A percentile compares a stretch with the other conserved stretches of the same genome.
These are phyloP conservation scores for Sarocladium strictum DNA, from an alignment of 2,329 filamentous ascomycete species.

Conservation along the genomic window DNA sequence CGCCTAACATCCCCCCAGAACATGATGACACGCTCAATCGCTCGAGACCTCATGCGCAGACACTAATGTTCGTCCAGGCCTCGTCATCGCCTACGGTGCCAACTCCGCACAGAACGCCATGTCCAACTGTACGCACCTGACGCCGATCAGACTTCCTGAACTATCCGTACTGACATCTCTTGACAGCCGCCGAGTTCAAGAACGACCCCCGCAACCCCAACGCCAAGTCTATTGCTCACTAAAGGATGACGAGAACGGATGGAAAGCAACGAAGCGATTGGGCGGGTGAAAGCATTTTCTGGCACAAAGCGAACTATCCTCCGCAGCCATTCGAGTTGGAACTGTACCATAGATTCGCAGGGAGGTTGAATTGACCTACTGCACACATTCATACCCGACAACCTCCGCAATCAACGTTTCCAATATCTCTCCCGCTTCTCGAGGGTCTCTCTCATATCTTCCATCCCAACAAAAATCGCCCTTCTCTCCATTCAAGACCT, in stretches of 20 bases:
- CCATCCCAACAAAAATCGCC: too few relatives aligned
- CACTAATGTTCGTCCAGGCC: slow-evolving; percentile 46
- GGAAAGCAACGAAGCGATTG: slow-evolving; percentile 15
- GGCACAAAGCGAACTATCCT: slow-evolving; percentile 6
- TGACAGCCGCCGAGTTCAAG: slow-evolving; percentile 84
- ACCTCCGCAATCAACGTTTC: too few relatives aligned
- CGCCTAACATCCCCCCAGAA: slow-evolving; percentile 11
- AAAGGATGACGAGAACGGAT: slow-evolving; percentile 20
- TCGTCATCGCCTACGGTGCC: slow-evolving; percentile 85
- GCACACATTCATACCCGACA: not conserved
- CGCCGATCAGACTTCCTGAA: not conserved
- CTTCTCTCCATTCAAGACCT: not conserved
- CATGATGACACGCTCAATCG: slow-evolving; percentile 12
- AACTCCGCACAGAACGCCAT: slow-evolving; percentile 75
- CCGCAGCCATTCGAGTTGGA: slow-evolving; percentile 21
- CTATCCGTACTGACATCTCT: slow-evolving; percentile 18
- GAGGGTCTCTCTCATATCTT: too few relatives aligned
- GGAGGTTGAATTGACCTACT: slow-evolving; percentile 11
- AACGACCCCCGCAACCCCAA: slow-evolving; percentile 89
- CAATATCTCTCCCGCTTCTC: too few relatives aligned
- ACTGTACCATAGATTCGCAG: slow-evolving; percentile 38
- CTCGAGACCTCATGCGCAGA: not conserved
- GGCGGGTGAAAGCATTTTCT: slow-evolving; percentile 11
- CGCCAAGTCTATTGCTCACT: slow-evolving; percentile 42
- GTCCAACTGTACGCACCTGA: slow-evolving; percentile 59